Evolutionary conservation across 257 asterid genomes (phyloP).

Genomic region (Ballota nigra): DNA sequence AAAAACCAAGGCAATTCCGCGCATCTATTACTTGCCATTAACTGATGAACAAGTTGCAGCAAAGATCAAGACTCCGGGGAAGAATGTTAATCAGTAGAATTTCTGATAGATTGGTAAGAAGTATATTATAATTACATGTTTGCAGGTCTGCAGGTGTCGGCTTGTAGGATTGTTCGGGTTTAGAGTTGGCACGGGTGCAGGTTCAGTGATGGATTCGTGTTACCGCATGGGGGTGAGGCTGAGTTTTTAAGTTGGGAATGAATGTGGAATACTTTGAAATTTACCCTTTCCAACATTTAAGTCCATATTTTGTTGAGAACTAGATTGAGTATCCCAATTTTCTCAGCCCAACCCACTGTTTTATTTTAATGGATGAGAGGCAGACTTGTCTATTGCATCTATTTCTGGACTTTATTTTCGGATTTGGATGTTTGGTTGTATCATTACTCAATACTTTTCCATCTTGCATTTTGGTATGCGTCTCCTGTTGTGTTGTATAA

Average conservation of each 20-base stretch:
- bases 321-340: constrained; percentile 19
- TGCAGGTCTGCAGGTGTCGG: constrained; percentile 94
- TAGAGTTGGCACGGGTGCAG: constrained; percentile 52
- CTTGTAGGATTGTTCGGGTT: constrained; percentile 46
- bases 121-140: constrained; percentile 66
- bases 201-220: constrained; percentile 39
- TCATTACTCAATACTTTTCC: background rate
- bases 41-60: constrained; percentile 76
- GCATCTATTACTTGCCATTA: constrained; percentile 78
- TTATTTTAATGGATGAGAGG: constrained; percentile 27
- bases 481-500: too few species aligned
- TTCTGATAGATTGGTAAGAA: constrained; percentile 57
- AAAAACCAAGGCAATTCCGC: constrained; percentile 78
- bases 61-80: constrained; percentile 57
- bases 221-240: constrained; percentile 30
- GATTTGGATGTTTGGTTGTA: constrained; percentile 17
- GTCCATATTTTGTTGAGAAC: constrained; percentile 13
- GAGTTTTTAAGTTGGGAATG: constrained; percentile 21
- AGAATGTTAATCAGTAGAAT: constrained; percentile 65
- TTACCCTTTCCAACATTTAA: constrained; percentile 1
- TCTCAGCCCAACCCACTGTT: constrained; percentile 1
- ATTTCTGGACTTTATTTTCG: constrained; percentile 10
- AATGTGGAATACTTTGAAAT: background rate
- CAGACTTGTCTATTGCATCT: constrained; percentile 13
- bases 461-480: background rate